phyloP scores from a whole-genome alignment of 768 basidiomycete species.

The Mrakia blollopis region DNA sequence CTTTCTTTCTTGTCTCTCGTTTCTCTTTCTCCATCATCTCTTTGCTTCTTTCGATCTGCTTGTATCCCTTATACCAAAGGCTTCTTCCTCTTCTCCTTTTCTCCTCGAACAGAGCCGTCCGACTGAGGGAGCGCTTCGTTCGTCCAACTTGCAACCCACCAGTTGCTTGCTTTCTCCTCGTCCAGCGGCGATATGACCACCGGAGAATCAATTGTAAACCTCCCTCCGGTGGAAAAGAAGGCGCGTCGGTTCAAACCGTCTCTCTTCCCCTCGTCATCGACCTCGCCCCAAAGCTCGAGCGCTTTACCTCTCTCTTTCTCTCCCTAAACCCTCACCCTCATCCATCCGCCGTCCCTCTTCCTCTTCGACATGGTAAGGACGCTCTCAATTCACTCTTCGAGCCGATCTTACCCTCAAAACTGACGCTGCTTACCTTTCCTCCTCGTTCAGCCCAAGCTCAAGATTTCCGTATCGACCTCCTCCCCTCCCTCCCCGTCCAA shows the following conservation, averaged over 20 bases:
- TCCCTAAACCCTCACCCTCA: background rate
- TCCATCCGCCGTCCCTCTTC: too few species aligned
- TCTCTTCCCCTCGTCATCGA: too few species aligned
- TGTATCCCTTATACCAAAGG: conserved; percentile 11
- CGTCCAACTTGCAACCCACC: too few species aligned
- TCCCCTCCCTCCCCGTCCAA: conserved; percentile 12
- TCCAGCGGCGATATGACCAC: too few species aligned
- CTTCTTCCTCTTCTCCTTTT: background rate
- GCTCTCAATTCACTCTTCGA: background rate
- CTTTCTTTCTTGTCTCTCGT: background rate
- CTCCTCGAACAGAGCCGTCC: too few species aligned
- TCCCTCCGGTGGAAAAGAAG: too few species aligned
- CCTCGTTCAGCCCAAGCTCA: background rate
- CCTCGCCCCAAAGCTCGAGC: too few species aligned
- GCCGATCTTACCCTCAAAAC: background rate
- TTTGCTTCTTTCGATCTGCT: conserved; percentile 18
- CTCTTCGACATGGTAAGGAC: background rate
- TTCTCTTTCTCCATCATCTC: background rate
- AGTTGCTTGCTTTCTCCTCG: too few species aligned
- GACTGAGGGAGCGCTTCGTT: too few species aligned
- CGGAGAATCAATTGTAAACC: too few species aligned
- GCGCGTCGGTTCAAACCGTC: too few species aligned
- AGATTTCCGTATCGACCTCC: background rate
- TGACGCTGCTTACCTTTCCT: background rate
- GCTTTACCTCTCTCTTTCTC: too few species aligned